Conservation (phyloP, 257 asterid genomes). For the Solanum verrucosum region DNA sequence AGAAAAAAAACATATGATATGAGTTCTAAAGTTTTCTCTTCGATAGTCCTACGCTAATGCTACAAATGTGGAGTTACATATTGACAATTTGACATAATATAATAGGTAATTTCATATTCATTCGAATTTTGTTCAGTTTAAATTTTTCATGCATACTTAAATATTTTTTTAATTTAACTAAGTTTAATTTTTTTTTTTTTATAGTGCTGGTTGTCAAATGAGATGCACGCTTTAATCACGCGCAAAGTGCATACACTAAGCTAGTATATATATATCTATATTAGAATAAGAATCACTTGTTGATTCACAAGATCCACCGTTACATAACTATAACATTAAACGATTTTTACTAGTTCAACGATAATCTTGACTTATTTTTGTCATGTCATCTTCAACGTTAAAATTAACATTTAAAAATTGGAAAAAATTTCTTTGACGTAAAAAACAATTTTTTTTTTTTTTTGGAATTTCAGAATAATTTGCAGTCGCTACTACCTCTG, state of each 20-base stretch:
- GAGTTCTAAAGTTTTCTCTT: not conserved
- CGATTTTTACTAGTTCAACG: not conserved
- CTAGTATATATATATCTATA: too few relatives aligned
- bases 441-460: not conserved
- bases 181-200: not conserved
- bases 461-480: too few relatives aligned
- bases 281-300: not conserved
- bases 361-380: not conserved
- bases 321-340: not conserved
- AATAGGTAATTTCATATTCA: too few relatives aligned
- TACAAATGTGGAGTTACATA: too few relatives aligned
- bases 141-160: too few relatives aligned
- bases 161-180: too few relatives aligned
- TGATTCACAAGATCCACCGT: not conserved
- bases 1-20: too few relatives aligned
- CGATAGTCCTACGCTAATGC: not conserved
- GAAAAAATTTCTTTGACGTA: not conserved
- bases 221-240: not conserved
- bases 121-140: too few relatives aligned
- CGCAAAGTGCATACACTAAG: not conserved
- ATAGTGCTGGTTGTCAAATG: too few relatives aligned
- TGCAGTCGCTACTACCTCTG: rapidly evolving
- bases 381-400: not conserved
- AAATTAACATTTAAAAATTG: not conserved
- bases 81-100: too few relatives aligned